A percentile compares a stretch with the other conserved stretches of the same genome.
These are phyloP conservation scores for Diphasiastrum complanatum DNA, from an alignment of 83 land plant genomes.

Conservation along the genomic window DNA sequence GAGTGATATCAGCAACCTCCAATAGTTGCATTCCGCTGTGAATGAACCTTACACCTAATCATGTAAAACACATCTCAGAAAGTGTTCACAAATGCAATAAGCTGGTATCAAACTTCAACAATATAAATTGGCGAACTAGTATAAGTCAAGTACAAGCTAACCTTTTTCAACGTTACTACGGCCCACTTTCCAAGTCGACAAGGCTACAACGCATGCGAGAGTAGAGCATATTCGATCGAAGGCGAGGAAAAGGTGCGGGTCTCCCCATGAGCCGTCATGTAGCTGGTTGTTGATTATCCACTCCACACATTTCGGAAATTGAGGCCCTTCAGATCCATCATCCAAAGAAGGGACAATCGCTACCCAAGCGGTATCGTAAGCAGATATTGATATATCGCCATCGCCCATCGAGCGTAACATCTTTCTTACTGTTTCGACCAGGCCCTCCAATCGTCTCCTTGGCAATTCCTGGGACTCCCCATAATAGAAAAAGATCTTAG, in stretches of 20 bases:
- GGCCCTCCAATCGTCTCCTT: too few species aligned
- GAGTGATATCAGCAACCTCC: neutral
- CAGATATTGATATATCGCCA: neutral
- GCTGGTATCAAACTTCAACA: too few species aligned
- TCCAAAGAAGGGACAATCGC: neutral
- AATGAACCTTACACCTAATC: conserved; percentile 21
- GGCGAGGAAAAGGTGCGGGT: neutral
- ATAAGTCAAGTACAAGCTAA: too few species aligned
- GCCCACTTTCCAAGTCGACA: conserved; percentile 6
- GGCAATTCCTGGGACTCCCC: too few species aligned
- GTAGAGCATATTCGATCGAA: conserved; percentile 15
- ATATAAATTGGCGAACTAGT: neutral
- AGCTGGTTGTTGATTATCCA: conserved; percentile 7
- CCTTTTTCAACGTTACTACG: neutral
- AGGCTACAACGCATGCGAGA: conserved; percentile 13
- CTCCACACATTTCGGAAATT: neutral
- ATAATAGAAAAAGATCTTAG: too few species aligned
- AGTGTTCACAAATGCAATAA: neutral
- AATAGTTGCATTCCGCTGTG: neutral
- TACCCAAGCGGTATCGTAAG: conserved; percentile 12
- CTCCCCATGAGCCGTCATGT: conserved; percentile 12
- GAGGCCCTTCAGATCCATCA: neutral
- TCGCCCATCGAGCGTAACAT: neutral
- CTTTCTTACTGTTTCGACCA: neutral
- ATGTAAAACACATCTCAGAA: neutral